Percentiles rank a stretch among this genome's conserved stretches.
Evolutionary conservation across 2,329 filamentous ascomycete genomes (phyloP).

Genomic region (Botrytis byssoidea): DNA sequence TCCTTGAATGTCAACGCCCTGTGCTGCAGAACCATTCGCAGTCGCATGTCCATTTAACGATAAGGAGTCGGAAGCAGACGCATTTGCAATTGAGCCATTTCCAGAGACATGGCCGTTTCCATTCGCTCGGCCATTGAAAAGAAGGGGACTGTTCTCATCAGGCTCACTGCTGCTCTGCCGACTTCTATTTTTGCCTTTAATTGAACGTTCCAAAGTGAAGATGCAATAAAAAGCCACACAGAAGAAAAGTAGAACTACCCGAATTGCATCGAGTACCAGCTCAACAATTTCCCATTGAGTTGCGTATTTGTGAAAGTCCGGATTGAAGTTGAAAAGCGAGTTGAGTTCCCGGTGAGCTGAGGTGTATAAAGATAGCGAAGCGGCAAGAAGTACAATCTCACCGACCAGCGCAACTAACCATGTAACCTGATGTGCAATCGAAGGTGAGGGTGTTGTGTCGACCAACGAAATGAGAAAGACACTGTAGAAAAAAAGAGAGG

Average conservation of each 20-base stretch:
- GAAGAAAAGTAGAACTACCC: constrained; percentile 62
- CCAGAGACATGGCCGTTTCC: constrained; percentile 36
- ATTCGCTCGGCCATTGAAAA: constrained; percentile 46
- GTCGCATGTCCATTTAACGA: constrained; percentile 36
- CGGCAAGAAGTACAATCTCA: constrained; percentile 69
- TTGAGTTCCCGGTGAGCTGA: constrained; percentile 60
- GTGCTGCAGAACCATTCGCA: constrained; percentile 21
- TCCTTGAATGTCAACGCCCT: constrained; percentile 51
- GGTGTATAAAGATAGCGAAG: constrained; percentile 66
- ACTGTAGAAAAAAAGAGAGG: constrained; percentile 82
- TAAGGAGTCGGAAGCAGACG: constrained; percentile 19
- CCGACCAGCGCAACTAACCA: constrained; percentile 74
- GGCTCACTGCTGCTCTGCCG: constrained; percentile 22
- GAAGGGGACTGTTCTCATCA: constrained; percentile 62
- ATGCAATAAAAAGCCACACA: constrained; percentile 56
- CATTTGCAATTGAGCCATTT: constrained; percentile 43
- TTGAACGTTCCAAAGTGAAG: constrained; percentile 44
- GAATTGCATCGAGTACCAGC: constrained; percentile 63
- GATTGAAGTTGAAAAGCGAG: constrained; percentile 41
- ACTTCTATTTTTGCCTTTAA: constrained; percentile 25
- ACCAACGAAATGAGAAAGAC: constrained; percentile 83
- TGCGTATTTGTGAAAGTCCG: constrained; percentile 42
- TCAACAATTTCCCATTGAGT: constrained; percentile 62
- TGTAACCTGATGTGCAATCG: constrained; percentile 72
- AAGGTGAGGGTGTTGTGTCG: constrained; percentile 79